Evolutionary conservation across 2,329 filamentous ascomycete species (phyloP), one percentile per base, ranked within the genome.

Genomic region (Neonectria magnoliae): DNA sequence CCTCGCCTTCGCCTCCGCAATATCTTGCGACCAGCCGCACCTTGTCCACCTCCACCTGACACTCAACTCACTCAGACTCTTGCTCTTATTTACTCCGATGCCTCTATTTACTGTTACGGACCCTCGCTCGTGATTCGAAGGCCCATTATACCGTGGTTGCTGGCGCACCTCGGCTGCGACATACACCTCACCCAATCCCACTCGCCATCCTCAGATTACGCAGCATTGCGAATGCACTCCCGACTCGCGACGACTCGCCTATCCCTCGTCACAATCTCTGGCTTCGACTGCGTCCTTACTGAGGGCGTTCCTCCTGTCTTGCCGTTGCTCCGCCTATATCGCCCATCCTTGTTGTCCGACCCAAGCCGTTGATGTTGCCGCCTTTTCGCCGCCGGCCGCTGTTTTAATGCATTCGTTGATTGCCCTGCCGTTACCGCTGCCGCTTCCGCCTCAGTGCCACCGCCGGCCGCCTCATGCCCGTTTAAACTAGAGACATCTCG

Each of bases 11-110:
- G 70, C 71, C 71, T 73, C 71, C 71, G 70, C 71, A 71, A 74
- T 73, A 73, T 73, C 71, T 73, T 73, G 71, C 64, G 70, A 73
- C 68, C 69, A 70, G 63, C 69, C 59, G 71, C 72, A 71, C 71
- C 68, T 71, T 66, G 68, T 67, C 65, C 51, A 42, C 67, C 62
- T 73, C 69, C 72, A 72, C 71, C 66, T 53, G 45, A 55, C 62
- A 61, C 56, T 54, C 51, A 60, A 64, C 67, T 68, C 70, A 64
- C 53, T 62, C 62, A 48, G 62, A 53, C 56, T 59, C 57, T 64
- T 45, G 64, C 67, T 68, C 66, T 68, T 57, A 38, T 58, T 66
- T 45, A 38, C 55, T 42, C 42, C 20, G 25, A 20, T n/a, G 33
- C 31, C 42, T 16, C 41, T 14, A 9, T 42, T 38, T 48, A 33